These are phyloP conservation scores for Leccinum longicurvipes DNA, from an alignment of 768 basidiomycete genomes.

Conservation along the genomic window DNA sequence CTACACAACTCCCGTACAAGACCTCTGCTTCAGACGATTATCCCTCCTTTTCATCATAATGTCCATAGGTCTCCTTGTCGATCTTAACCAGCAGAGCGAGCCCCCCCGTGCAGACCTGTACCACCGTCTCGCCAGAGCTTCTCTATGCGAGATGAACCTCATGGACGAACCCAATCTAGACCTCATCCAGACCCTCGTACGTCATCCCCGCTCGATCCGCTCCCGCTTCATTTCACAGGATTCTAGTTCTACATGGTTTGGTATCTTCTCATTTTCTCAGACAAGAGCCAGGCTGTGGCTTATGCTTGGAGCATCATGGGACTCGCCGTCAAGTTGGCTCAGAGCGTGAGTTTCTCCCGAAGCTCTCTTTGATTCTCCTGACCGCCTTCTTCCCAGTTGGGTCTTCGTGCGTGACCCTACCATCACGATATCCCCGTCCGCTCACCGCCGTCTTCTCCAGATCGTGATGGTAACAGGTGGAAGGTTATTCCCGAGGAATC, in stretches of 20 bases:
- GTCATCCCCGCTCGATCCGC: constrained; percentile 14
- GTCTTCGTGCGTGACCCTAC: constrained; percentile 51
- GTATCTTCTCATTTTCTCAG: constrained; percentile 72
- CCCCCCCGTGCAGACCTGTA: constrained; percentile 59
- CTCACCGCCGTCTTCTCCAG: constrained; percentile 38
- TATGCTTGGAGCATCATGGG: constrained; percentile 79
- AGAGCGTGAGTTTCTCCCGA: constrained; percentile 50
- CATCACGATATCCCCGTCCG: constrained; percentile 9
- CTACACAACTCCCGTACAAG: constrained; percentile 56
- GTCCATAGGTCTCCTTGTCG: constrained; percentile 68
- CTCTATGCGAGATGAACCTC: constrained; percentile 69
- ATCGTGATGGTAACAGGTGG: constrained; percentile 62
- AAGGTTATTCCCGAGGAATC: constrained; percentile 71
- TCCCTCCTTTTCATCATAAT: constrained; percentile 70
- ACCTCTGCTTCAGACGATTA: constrained; percentile 62
- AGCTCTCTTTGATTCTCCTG: constrained; percentile 1
- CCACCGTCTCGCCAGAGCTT: constrained; percentile 62
- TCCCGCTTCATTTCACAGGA: constrained; percentile 31
- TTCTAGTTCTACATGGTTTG: constrained; percentile 69
- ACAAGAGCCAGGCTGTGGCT: constrained; percentile 67
- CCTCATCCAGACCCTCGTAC: constrained; percentile 63
- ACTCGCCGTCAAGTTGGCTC: constrained; percentile 67
- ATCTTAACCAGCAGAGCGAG: constrained; percentile 53
- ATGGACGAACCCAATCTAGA: constrained; percentile 76
- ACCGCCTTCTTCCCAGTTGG: constrained; percentile 42